Evolutionary conservation across 192 early-diverging fungal species (phyloP).

Genomic region (Podila clonocystis): DNA sequence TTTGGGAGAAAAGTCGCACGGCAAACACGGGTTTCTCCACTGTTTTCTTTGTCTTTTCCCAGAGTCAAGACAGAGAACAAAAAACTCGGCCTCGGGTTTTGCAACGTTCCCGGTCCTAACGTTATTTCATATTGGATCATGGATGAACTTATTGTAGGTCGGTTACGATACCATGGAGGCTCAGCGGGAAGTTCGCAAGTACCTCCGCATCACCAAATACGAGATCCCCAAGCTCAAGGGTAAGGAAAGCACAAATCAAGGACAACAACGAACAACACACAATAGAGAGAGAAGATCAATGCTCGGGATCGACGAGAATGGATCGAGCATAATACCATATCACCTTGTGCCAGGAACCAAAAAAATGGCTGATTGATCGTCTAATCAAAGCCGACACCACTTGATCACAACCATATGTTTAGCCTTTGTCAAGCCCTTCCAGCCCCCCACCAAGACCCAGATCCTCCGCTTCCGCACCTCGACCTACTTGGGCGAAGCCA

Average conservation of each 20-base stretch:
- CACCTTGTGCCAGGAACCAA: no score
- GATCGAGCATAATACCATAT: no score
- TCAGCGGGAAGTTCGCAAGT: slow-evolving; percentile 63
- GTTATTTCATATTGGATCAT: neutral
- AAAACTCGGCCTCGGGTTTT: no score
- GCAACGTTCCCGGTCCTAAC: neutral
- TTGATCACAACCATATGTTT: neutral
- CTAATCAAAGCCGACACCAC: no score
- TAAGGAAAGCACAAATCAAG: slow-evolving; percentile 20
- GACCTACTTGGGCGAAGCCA: slow-evolving; percentile 61
- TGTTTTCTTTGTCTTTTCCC: neutral
- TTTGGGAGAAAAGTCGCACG: no score
- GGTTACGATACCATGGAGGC: slow-evolving; percentile 60
- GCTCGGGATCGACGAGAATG: no score
- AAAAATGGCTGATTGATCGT: no score
- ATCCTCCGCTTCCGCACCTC: slow-evolving; percentile 62
- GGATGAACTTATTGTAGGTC: slow-evolving; percentile 7
- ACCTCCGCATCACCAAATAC: slow-evolving; percentile 65
- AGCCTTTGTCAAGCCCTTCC: slow-evolving; percentile 65
- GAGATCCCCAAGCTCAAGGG: slow-evolving; percentile 68
- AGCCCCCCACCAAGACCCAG: slow-evolving; percentile 53
- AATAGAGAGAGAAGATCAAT: neutral
- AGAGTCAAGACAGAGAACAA: neutral
- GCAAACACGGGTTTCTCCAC: no score
- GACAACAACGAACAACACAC: neutral